Evolutionary conservation across 306 rosid species (phyloP).

Genomic region (Adenanthera pavonina): DNA sequence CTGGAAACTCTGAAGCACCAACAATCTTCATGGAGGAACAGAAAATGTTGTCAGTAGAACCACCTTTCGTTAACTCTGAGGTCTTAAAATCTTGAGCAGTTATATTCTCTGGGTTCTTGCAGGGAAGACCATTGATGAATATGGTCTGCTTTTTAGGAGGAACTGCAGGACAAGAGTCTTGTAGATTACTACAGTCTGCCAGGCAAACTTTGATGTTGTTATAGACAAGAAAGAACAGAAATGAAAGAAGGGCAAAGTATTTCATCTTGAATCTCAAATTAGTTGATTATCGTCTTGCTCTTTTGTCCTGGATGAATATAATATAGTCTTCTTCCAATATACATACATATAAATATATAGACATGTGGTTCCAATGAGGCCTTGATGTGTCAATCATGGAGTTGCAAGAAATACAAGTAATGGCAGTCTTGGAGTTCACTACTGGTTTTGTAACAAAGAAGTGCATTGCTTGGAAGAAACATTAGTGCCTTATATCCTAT

Average conservation of each 20-base stretch:
- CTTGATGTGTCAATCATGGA: constrained; percentile 22
- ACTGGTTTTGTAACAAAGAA: constrained; percentile 55
- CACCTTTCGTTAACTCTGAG: constrained; percentile 49
- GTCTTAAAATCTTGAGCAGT: constrained; percentile 65
- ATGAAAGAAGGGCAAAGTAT: constrained; percentile 14
- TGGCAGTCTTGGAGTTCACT: constrained; percentile 75
- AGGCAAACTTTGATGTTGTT: constrained; percentile 33
- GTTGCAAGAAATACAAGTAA: constrained; percentile 61
- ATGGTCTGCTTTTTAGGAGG: constrained; percentile 34
- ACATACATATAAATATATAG: background rate
- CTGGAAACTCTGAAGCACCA: constrained; percentile 64
- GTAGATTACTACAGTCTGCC: constrained; percentile 60
- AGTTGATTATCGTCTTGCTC: background rate
- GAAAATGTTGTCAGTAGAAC: constrained; percentile 43
- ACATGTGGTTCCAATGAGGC: background rate
- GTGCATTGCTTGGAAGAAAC: constrained; percentile 70
- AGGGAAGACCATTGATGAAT: constrained; percentile 79
- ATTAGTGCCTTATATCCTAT: background rate
- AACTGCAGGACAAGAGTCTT: constrained; percentile 69
- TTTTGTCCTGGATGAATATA: background rate
- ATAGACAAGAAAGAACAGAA: constrained; percentile 39
- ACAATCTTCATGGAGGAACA: constrained; percentile 54
- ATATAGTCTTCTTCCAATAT: background rate
- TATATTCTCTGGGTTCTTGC: constrained; percentile 57
- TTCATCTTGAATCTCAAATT: constrained; percentile 39